These are phyloP conservation scores for Carex scoparia DNA, from an alignment of 176 grass and related monocot species.

Conservation along the genomic window DNA sequence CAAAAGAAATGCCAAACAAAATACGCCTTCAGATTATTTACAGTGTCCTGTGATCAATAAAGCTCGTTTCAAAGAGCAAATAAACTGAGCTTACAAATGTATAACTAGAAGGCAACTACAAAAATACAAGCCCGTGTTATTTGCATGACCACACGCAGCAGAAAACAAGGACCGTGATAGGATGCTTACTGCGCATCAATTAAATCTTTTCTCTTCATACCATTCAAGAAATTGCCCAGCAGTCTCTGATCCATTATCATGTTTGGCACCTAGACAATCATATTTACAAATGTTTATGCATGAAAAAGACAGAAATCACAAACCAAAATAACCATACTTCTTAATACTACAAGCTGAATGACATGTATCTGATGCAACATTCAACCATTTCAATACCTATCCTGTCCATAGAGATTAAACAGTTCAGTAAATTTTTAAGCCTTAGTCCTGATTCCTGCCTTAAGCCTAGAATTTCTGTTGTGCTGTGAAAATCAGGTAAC, in stretches of 20 bases:
- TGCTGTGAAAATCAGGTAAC: not conserved
- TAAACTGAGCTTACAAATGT: not conserved
- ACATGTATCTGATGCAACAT: not conserved
- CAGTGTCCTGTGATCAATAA: not conserved
- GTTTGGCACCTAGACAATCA: constrained; percentile 50
- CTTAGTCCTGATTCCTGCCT: not conserved
- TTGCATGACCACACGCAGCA: not conserved
- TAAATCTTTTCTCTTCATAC: constrained; percentile 26
- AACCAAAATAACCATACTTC: not conserved
- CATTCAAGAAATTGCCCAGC: constrained; percentile 46
- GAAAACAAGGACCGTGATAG: not conserved
- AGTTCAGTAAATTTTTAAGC: constrained; percentile 7
- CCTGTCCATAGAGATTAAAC: not conserved
- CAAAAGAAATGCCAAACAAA: not conserved
- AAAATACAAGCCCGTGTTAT: not conserved
- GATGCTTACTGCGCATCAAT: constrained; percentile 9
- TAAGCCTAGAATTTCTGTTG: not conserved
- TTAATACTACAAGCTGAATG: not conserved
- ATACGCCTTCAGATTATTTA: not conserved
- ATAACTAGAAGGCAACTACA: not conserved
- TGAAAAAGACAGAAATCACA: not conserved
- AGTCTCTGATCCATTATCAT: constrained; percentile 85
- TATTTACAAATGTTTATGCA: not conserved
- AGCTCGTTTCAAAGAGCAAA: not conserved
- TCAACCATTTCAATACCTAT: not conserved